Base-by-base conservation (phyloP, 768 basidiomycete species). In the Suillus subluteus region DNA sequence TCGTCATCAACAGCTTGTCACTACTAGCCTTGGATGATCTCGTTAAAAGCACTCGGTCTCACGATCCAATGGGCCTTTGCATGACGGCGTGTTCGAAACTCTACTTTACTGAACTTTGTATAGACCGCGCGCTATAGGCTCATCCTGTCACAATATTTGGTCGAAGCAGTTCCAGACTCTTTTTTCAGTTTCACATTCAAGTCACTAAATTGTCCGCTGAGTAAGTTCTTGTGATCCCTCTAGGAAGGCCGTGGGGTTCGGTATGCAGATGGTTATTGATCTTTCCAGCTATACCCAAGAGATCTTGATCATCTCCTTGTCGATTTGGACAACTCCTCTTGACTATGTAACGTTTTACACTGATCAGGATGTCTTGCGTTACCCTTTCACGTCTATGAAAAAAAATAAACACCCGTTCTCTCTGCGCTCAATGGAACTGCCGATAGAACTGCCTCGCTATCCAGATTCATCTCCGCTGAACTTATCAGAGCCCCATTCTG, bases 401-500 rank as follows among this genome's bases (percentile, higher is more conserved):
- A 50, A 52, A 52, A 52, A 50, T n/a, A 52, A 52, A 52, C 12
- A 32, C 55, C 73, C 62, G 65, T 56, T 52, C 66, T 59, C 61
- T 54, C 55, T 56, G 55, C 62, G 62, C 62, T 64, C 62, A 7
- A 46, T 56, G 30, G 59, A 63, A 62, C 61, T 15, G 63, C 62
- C 73, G 74, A 78, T 75, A 69, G 67, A 72, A 67, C 55, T 65
- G 48, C 38, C 9, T 61, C 55, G 30, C 44, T 37, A 41, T 64
- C 38, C 58, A 30, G 23, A 58, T 78, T 79, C 77, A 78, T 78
- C 69, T 78, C 77, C 74, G 74, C 76, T 71, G 37, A 38, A 63
- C 66, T 62, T 65, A 64, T 59, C 61, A 58, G 62, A 12, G 23
- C 8, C 23, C 71, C 65, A 54, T 3, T 76, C 73, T 62, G 26